Evolutionary conservation across 768 basidiomycete genomes (phyloP), one percentile per base, ranked within the genome.

Genomic region (Lentinus tigrinus): DNA sequence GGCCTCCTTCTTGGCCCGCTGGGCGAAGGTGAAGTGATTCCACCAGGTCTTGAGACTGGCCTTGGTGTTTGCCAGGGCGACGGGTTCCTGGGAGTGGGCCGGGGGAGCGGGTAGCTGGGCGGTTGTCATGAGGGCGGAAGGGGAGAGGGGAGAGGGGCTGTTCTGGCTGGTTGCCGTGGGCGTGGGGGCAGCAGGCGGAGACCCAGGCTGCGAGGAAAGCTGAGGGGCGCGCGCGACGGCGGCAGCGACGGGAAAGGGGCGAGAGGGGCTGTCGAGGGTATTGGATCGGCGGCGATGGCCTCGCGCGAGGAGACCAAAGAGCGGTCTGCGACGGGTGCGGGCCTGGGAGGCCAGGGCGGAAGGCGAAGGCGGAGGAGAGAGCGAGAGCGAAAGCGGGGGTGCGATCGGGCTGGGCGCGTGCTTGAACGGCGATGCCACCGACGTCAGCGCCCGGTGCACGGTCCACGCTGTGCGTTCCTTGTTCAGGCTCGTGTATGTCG

Each of bases 41-140:
- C 91, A 91, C 91, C 92, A 94, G 10, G 90, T 82, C 75, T 85
- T 88, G 49, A 91, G 81, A 36, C 68, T 67, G 14, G 63, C 65
- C 63, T 65, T 67, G 31, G 67, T 63, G 17, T 63, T 64, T 36
- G 66, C 46, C 16, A 31, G 54, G 31, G 56, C 56, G 36, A 31
- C 56, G 9, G 51, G 63, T 13, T 38, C 62, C 16, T 60, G 56
- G 21, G 49, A 27, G 31, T 58, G 47, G 42, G 48, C 39, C 36
- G 40, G 46, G 17, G 43, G 53, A 5, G 10, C 54, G 4, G 34
- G 60, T 24, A 27, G 39, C 53, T 34, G 64, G 39, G 47, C 56
- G 62, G 48, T 31, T 52, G 57, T 49, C 43, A 34, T 44, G 52
- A 48, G 43, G 38, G 43, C 47, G 36, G 9, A 31, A 17, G 40